These are phyloP conservation scores for Fragaria vesca DNA, from an alignment of 306 rosid genomes.

Conservation along the genomic window DNA sequence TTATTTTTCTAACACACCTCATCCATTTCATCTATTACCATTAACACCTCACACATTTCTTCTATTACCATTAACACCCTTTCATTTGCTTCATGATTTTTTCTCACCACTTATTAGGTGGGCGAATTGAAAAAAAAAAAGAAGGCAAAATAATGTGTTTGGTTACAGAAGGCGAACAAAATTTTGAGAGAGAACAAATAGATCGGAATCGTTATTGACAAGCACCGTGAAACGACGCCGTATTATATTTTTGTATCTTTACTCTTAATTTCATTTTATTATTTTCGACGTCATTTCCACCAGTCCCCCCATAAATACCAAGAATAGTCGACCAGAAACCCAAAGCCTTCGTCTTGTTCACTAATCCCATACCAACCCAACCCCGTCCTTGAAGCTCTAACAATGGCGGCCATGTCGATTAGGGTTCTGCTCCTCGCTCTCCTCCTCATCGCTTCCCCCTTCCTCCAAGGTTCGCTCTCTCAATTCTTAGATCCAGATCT, in stretches of 20 bases:
- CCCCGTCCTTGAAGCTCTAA: constrained; percentile 33
- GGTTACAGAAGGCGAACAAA: too few species aligned
- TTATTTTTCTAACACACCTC: too few species aligned
- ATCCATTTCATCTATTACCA: too few species aligned
- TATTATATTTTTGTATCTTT: not conserved
- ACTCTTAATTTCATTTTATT: not conserved
- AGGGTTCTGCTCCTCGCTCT: constrained; percentile 62
- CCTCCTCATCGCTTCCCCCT: constrained; percentile 69
- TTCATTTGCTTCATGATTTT: too few species aligned
- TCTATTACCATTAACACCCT: too few species aligned
- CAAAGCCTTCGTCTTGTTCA: not conserved
- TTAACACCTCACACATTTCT: too few species aligned
- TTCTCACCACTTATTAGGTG: too few species aligned
- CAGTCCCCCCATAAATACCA: not conserved
- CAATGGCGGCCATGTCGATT: constrained; percentile 41
- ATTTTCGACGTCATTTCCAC: not conserved
- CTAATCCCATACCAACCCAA: not conserved
- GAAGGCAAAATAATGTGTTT: too few species aligned
- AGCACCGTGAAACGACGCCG: not conserved
- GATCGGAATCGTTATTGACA: too few species aligned
- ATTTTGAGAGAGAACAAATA: too few species aligned
- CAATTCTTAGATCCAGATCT: constrained; percentile 60
- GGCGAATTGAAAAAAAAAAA: too few species aligned
- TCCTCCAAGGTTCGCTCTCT: constrained; percentile 55
- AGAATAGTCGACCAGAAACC: constrained; percentile 15